Conservation (phyloP, 2,329 filamentous ascomycete species). For the Sclerotinia trifoliorum region DNA sequence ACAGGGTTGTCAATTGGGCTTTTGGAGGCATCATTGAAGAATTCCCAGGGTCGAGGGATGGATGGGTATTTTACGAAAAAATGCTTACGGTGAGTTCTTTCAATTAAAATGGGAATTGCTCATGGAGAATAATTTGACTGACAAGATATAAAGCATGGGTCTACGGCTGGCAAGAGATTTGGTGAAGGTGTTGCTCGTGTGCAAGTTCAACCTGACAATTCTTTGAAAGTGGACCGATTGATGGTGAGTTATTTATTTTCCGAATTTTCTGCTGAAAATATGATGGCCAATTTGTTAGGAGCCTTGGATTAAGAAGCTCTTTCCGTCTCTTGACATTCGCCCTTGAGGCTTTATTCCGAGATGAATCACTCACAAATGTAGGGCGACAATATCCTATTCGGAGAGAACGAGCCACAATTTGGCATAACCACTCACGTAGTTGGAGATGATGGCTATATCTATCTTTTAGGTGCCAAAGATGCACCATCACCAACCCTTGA, state of each 20-base stretch:
- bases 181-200: constrained; percentile 10
- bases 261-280: too few relatives aligned
- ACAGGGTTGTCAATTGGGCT: constrained; percentile 10
- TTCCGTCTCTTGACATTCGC: neutral
- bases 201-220: constrained; percentile 6
- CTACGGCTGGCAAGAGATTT: constrained; percentile 4
- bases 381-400: neutral
- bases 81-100: neutral
- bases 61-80: constrained; percentile 5
- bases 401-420: constrained; percentile 12
- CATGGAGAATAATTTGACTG: neutral
- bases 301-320: neutral
- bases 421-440: constrained; percentile 5
- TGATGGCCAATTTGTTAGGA: neutral
- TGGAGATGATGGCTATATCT: constrained; percentile 2
- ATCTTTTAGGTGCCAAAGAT: constrained; percentile 12
- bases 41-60: neutral
- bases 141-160: constrained; percentile 2
- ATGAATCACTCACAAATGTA: neutral
- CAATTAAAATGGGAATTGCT: neutral
- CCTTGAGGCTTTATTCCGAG: neutral
- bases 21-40: constrained; percentile 10
- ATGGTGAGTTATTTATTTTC: neutral
- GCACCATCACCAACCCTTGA: constrained; percentile 13
- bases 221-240: constrained; percentile 6